A percentile compares a stretch with the other conserved stretches of the same genome.
phyloP scores from a whole-genome alignment of 2,329 filamentous ascomycete genomes.

The Proliferodiscus dingleyae region DNA sequence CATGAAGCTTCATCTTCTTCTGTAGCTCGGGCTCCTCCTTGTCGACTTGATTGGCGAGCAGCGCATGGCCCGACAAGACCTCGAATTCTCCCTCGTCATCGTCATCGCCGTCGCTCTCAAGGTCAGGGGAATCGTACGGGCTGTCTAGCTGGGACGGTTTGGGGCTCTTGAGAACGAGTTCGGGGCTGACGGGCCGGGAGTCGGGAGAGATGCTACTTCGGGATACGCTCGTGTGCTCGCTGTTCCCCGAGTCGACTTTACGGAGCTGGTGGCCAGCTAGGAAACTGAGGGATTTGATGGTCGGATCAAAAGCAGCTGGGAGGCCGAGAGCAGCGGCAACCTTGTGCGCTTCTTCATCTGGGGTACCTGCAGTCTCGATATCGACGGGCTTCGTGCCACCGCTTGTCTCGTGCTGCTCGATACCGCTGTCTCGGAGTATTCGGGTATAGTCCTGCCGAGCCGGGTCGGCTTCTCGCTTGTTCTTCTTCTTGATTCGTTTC shows the following conservation, averaged over 20 bases:
- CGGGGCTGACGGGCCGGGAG: constrained; percentile 30
- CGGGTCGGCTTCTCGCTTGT: constrained; percentile 62
- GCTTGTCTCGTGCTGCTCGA: constrained; percentile 31
- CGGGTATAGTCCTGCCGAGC: constrained; percentile 58
- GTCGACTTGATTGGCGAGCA: constrained; percentile 21
- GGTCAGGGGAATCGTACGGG: constrained; percentile 31
- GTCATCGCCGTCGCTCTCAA: constrained; percentile 34
- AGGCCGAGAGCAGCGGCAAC: constrained; percentile 60
- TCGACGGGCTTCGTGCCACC: constrained; percentile 16
- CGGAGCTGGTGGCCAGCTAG: constrained; percentile 16
- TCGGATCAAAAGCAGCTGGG: constrained; percentile 59
- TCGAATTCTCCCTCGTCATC: constrained; percentile 33
- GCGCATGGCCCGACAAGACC: constrained; percentile 22
- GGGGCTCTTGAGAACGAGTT: constrained; percentile 39
- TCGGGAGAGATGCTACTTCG: constrained; percentile 29
- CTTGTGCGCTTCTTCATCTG: constrained; percentile 59
- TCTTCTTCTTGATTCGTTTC: constrained; percentile 67
- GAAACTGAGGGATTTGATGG: constrained; percentile 51
- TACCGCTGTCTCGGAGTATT: constrained; percentile 55
- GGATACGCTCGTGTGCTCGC: constrained; percentile 19
- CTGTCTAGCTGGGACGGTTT: constrained; percentile 30
- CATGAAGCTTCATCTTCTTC: constrained; percentile 49
- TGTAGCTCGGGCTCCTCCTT: constrained; percentile 13
- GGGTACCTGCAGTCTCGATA: constrained; percentile 28
- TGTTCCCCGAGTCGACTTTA: constrained; percentile 25